A percentile compares a stretch with the other conserved stretches of the same genome.
These are phyloP conservation scores for Mycosphaerelloides madeirae DNA, from an alignment of 2,329 filamentous ascomycete species.

Conservation along the genomic window DNA sequence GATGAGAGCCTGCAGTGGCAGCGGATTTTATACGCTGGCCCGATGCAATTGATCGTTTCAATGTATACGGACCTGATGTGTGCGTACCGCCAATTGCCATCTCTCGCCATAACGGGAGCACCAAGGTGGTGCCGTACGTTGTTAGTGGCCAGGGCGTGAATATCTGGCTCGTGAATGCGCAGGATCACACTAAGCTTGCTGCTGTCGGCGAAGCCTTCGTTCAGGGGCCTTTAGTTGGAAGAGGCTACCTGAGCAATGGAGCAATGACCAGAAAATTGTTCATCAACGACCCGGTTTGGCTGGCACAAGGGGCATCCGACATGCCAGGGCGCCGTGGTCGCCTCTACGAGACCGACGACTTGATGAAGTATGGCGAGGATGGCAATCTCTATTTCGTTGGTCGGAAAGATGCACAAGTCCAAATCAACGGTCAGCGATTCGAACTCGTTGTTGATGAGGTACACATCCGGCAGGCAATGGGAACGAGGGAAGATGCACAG, in stretches of 20 bases:
- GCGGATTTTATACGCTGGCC: too few species aligned
- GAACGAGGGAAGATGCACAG: neutral
- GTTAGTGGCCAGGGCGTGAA: too few species aligned
- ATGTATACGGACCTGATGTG: too few species aligned
- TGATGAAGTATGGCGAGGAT: slow-evolving; percentile 52
- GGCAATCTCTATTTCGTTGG: slow-evolving; percentile 54
- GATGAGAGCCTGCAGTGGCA: too few species aligned
- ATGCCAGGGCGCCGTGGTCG: slow-evolving; percentile 38
- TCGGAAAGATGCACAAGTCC: slow-evolving; percentile 69
- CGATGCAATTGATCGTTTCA: too few species aligned
- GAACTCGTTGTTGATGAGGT: slow-evolving; percentile 70
- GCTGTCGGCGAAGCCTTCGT: slow-evolving; percentile 48
- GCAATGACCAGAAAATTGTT: slow-evolving; percentile 31
- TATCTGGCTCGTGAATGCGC: too few species aligned
- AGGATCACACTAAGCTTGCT: too few species aligned
- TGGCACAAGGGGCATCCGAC: slow-evolving; percentile 6
- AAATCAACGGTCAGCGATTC: slow-evolving; percentile 70
- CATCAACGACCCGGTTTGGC: slow-evolving; percentile 27
- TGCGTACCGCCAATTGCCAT: too few species aligned
- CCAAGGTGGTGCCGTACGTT: too few species aligned
- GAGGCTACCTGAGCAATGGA: slow-evolving; percentile 39
- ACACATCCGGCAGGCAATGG: slow-evolving; percentile 37
- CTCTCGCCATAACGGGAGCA: too few species aligned
- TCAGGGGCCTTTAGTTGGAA: slow-evolving; percentile 43
- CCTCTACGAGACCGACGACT: slow-evolving; percentile 58